A percentile compares a stretch with the other conserved stretches of the same genome.
phyloP scores from a whole-genome alignment of 306 rosid species.

The Lathyrus tuberosus region DNA sequence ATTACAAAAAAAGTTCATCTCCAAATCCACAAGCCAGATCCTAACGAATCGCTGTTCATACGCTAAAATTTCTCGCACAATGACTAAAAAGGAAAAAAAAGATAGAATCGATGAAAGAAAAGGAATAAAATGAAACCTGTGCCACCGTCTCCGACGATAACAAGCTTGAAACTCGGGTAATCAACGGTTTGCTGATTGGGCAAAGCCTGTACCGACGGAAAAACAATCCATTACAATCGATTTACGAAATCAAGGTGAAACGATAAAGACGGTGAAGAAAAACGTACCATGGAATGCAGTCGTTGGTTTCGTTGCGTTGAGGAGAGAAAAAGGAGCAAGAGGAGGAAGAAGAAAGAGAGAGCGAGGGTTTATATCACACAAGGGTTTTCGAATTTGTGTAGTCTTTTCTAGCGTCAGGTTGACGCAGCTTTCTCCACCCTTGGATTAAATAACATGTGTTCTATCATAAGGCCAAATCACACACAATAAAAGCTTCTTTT shows the following conservation, averaged over 20 bases:
- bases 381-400: neutral
- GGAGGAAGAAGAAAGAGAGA: neutral
- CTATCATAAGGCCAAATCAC: neutral
- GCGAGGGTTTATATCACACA: neutral
- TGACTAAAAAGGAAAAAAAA: too few relatives aligned
- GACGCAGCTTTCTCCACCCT: constrained; percentile 9
- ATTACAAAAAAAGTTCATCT: neutral
- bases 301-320: neutral
- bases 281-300: neutral
- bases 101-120: too few relatives aligned
- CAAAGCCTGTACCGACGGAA: constrained; percentile 48
- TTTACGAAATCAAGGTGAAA: neutral
- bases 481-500: neutral
- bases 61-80: neutral
- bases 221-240: neutral
- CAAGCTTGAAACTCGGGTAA: constrained; percentile 84
- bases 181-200: constrained; percentile 85
- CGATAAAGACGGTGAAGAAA: neutral
- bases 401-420: neutral
- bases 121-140: constrained; percentile 43
- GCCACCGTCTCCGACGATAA: constrained; percentile 84
- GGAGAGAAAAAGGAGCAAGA: too few relatives aligned
- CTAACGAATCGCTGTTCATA: neutral
- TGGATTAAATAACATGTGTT: neutral
- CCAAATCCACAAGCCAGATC: neutral